These are phyloP conservation scores for Phytopythium delawarense DNA, from an alignment of 352 stramenopile genomes.

Conservation along the genomic window DNA sequence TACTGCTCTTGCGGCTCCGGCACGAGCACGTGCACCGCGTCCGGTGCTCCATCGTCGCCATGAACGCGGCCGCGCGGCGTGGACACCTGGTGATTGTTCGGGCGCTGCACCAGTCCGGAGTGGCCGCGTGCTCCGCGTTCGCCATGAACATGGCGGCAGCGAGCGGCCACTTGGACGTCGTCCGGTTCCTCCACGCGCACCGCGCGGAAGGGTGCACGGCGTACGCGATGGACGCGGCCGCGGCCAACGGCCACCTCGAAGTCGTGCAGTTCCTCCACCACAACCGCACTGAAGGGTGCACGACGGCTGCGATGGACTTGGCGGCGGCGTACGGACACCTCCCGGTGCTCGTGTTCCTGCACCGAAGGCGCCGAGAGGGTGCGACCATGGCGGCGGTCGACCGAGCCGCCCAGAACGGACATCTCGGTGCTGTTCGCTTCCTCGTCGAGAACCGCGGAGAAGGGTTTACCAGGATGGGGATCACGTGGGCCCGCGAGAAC, in stretches of 20 bases:
- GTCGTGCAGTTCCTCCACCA: slow-evolving; percentile 38
- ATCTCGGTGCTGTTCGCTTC: slow-evolving; percentile 25
- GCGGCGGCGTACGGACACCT: slow-evolving; percentile 28
- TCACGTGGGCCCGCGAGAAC: slow-evolving; percentile 29
- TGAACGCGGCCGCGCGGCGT: slow-evolving; percentile 19
- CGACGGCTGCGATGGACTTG: slow-evolving; percentile 22
- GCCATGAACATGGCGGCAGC: slow-evolving; percentile 33
- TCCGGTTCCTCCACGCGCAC: slow-evolving; percentile 29
- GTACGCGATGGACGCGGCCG: slow-evolving; percentile 37
- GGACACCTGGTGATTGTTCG: slow-evolving; percentile 18
- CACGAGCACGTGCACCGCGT: not conserved
- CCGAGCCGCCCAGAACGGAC: slow-evolving; percentile 32
- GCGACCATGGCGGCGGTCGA: slow-evolving; percentile 38
- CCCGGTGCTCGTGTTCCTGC: slow-evolving; percentile 30
- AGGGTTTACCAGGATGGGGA: slow-evolving; percentile 24
- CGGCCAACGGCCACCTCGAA: slow-evolving; percentile 23
- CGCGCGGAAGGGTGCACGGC: slow-evolving; percentile 31
- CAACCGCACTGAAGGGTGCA: slow-evolving; percentile 24
- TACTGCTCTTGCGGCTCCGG: not conserved
- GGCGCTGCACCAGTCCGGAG: slow-evolving; percentile 10
- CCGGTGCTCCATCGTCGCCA: slow-evolving; percentile 2
- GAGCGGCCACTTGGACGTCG: slow-evolving; percentile 19
- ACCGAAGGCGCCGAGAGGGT: slow-evolving; percentile 20
- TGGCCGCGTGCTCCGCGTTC: slow-evolving; percentile 16
- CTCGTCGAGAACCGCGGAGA: slow-evolving; percentile 19